Evolutionary conservation across 257 asterid genomes (phyloP).

Genomic region (Eucommia ulmoides): DNA sequence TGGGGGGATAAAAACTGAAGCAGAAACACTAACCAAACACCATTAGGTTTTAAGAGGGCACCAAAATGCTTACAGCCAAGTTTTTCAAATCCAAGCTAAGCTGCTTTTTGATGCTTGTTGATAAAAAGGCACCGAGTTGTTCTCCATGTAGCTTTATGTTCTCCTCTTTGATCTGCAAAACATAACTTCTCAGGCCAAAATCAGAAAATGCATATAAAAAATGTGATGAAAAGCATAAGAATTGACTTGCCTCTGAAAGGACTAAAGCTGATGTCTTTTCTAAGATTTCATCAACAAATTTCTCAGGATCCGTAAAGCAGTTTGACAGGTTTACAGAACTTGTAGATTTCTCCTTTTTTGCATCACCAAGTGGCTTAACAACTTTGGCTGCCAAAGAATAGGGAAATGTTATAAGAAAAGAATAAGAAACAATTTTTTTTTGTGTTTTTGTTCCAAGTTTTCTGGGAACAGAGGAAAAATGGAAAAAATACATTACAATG

Average conservation of each 20-base stretch:
- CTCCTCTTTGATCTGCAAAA: conserved; percentile 32
- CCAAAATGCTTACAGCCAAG: conserved; percentile 48
- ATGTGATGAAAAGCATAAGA: not conserved
- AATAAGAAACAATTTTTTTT: no score
- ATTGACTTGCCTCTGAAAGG: conserved; percentile 47
- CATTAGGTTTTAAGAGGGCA: no score
- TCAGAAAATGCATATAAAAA: not conserved
- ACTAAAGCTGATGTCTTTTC: conserved; percentile 37
- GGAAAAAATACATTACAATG: no score
- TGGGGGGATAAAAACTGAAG: not conserved
- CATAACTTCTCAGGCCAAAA: conserved; percentile 5
- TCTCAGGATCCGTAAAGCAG: conserved; percentile 44
- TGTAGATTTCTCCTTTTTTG: conserved; percentile 30
- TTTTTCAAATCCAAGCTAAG: conserved; percentile 47
- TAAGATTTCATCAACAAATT: conserved; percentile 58
- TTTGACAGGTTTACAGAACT: conserved; percentile 13
- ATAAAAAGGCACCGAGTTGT: conserved; percentile 32
- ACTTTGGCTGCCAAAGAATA: conserved; percentile 25
- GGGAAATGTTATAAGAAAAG: not conserved
- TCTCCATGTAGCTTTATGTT: conserved; percentile 27
- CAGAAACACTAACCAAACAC: not conserved
- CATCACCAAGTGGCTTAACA: conserved; percentile 28
- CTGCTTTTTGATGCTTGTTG: conserved; percentile 30
- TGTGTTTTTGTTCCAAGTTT: no score
- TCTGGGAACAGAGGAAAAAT: no score